Conservation (phyloP, 768 basidiomycete genomes). For the Dioszegia crocea region DNA sequence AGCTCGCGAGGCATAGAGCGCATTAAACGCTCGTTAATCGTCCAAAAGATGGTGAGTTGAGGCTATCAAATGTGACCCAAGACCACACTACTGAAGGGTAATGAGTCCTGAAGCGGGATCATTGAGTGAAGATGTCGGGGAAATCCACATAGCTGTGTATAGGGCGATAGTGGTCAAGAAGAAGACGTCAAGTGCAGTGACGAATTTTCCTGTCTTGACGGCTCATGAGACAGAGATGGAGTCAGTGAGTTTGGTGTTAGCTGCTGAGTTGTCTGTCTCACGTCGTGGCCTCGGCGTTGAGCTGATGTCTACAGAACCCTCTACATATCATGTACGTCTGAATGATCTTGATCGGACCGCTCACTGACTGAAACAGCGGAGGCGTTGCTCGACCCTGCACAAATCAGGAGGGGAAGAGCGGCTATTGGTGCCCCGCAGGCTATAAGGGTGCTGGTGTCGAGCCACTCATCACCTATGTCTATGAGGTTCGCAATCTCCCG, state of each 20-base stretch:
- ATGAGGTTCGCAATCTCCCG: neutral
- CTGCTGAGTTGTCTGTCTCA: no score
- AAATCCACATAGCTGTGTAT: neutral
- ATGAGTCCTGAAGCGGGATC: no score
- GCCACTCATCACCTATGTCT: neutral
- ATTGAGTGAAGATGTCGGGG: neutral
- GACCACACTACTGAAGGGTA: no score
- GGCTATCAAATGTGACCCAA: no score
- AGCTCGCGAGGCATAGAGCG: neutral
- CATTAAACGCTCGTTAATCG: neutral
- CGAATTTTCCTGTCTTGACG: neutral
- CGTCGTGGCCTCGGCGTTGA: no score
- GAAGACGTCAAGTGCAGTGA: neutral
- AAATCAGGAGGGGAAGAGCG: conserved; percentile 1
- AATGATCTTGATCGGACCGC: no score
- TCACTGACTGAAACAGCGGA: neutral
- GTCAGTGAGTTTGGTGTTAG: no score
- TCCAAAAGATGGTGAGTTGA: neutral
- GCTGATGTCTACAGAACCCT: no score
- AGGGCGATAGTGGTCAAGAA: neutral
- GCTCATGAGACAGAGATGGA: no score
- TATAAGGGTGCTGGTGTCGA: neutral
- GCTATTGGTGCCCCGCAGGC: neutral
- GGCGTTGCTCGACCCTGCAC: neutral
- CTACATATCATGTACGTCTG: no score